phyloP scores from a whole-genome alignment of 2,329 filamentous ascomycete species.

The Lojkania enalia region DNA sequence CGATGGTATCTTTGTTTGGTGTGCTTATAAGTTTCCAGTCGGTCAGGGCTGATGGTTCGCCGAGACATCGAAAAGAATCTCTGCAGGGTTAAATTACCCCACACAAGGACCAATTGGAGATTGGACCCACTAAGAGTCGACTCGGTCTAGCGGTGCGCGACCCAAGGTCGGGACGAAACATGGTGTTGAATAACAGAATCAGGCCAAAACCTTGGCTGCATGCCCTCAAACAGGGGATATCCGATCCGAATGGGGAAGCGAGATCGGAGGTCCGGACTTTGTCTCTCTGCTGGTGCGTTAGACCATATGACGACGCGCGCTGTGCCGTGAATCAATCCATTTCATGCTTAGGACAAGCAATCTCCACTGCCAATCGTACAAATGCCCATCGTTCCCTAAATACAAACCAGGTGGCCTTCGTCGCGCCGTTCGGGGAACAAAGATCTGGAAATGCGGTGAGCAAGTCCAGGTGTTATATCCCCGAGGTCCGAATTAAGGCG shows the following conservation, averaged over 20 bases:
- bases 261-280: background rate
- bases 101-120: no score
- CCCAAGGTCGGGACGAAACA: no score
- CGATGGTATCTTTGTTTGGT: no score
- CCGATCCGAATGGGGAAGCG: background rate
- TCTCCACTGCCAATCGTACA: background rate
- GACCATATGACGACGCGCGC: background rate
- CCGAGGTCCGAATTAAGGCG: constrained; percentile 11
- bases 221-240: no score
- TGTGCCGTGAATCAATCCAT: background rate
- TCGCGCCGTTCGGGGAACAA: background rate
- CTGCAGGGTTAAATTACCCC: no score
- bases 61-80: no score
- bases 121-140: no score
- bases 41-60: no score
- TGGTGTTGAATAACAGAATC: no score
- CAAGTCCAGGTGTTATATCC: background rate
- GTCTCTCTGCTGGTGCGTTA: background rate
- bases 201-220: no score
- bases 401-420: background rate
- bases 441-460: background rate
- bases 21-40: no score
- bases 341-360: background rate
- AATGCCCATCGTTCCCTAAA: background rate
- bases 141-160: no score